Conservation (phyloP, 2,329 filamentous ascomycete species). For the Huntiella decipiens region DNA sequence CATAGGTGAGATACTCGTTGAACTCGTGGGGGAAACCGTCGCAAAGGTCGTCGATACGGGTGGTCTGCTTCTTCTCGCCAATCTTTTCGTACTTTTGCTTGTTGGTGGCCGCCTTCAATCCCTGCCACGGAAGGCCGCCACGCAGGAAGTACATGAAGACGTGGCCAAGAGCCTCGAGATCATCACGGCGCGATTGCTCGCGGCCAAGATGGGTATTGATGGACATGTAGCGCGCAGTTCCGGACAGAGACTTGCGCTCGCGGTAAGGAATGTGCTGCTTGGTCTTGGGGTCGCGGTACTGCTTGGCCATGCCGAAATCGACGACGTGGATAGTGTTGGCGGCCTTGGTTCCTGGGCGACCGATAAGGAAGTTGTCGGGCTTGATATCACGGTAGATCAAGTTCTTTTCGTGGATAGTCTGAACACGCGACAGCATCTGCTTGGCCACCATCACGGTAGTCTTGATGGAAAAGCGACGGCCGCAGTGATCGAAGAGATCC, state of each 20-base stretch:
- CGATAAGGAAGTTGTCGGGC: conserved; percentile 97
- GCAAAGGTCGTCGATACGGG: conserved; percentile 87
- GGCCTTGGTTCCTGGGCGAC: conserved; percentile 76
- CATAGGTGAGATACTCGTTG: conserved; percentile 92
- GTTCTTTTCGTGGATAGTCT: conserved; percentile 94
- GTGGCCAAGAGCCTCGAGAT: conserved; percentile 70
- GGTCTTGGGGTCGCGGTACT: conserved; percentile 95
- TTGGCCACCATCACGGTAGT: conserved; percentile 98
- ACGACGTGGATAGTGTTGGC: conserved; percentile 97
- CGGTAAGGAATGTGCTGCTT: conserved; percentile 98
- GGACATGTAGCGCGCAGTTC: conserved; percentile 96
- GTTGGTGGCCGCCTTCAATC: conserved; percentile 53
- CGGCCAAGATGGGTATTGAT: conserved; percentile 97
- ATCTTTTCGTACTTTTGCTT: conserved; percentile 99
- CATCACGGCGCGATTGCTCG: conserved; percentile 89
- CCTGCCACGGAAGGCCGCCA: conserved; percentile 55
- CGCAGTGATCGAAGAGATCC: conserved; percentile 94
- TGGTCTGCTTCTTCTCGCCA: conserved; percentile 99
- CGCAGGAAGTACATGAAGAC: conserved; percentile 59
- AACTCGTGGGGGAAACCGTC: conserved; percentile 95
- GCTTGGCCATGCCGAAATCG: conserved; percentile 99
- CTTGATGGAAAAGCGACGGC: conserved; percentile 86
- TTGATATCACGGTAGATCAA: conserved; percentile 98
- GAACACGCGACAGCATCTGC: conserved; percentile 93
- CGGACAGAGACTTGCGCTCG: conserved; percentile 89